Evolutionary conservation across 2,329 filamentous ascomycete species (phyloP).

Genomic region (Chalaropsis thielavioides): DNA sequence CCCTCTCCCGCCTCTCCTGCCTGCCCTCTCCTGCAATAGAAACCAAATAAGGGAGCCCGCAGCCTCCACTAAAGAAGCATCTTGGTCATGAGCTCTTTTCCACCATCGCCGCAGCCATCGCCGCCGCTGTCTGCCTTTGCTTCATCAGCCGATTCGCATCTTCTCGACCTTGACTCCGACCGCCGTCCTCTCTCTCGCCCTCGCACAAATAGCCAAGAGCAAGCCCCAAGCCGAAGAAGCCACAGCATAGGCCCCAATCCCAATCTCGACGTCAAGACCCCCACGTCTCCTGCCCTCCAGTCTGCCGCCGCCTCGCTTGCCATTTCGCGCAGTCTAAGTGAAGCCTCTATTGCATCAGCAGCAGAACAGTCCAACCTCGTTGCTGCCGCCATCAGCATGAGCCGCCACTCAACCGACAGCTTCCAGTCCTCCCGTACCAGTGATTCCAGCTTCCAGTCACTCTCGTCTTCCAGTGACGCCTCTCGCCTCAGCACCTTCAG

Average conservation of each 20-base stretch:
- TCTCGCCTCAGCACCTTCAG: background rate
- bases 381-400: constrained; percentile 15
- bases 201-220: background rate
- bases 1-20: background rate
- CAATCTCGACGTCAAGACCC: constrained; percentile 12
- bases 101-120: background rate
- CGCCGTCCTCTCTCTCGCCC: no score
- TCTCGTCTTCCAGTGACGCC: background rate
- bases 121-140: background rate
- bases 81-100: constrained; percentile 4
- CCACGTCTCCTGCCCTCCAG: constrained; percentile 16
- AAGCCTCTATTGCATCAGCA: constrained; percentile 42
- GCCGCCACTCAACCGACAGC: constrained; percentile 15
- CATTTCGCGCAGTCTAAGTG: constrained; percentile 15
- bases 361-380: constrained; percentile 38
- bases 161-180: background rate
- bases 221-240: background rate
- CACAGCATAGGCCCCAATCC: background rate
- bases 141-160: no score
- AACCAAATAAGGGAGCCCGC: background rate
- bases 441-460: constrained; percentile 8
- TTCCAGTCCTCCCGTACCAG: constrained; percentile 15
- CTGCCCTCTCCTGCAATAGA: background rate
- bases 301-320: constrained; percentile 16
- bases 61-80: background rate